Evolutionary conservation across 2,329 filamentous ascomycete species (phyloP).

Genomic region (Mycosphaerella sp.): DNA sequence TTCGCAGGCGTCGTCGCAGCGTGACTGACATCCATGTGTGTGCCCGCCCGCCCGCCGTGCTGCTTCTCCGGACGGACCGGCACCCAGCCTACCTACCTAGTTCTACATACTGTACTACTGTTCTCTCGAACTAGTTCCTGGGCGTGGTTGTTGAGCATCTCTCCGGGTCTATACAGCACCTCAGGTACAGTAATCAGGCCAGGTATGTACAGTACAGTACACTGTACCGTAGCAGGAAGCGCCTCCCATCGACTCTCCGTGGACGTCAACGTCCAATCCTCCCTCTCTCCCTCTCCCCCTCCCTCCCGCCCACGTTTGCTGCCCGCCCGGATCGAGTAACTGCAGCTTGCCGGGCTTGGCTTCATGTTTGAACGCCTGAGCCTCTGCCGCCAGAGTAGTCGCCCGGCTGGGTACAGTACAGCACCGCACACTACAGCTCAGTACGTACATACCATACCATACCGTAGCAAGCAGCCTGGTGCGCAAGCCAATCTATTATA

Average conservation of each 20-base stretch:
- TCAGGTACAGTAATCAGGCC: no score
- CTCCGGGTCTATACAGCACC: no score
- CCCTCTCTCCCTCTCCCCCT: no score
- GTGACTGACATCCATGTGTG: slow-evolving; percentile 16
- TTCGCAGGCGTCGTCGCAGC: slow-evolving; percentile 16
- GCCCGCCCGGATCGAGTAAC: slow-evolving; percentile 15
- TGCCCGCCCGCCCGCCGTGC: slow-evolving; percentile 7
- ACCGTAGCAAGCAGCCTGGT: slow-evolving; percentile 1
- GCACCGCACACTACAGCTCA: no score
- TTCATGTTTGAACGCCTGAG: slow-evolving; percentile 1
- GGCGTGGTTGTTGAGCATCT: slow-evolving; percentile 10
- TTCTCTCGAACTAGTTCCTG: slow-evolving; percentile 1
- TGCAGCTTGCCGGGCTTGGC: slow-evolving; percentile 14
- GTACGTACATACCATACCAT: no score
- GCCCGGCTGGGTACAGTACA: slow-evolving; percentile 8
- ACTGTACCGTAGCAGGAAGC: neutral
- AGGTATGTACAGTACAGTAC: no score
- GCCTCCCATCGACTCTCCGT: neutral
- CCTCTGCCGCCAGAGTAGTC: slow-evolving; percentile 11
- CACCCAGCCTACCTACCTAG: neutral
- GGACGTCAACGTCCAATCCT: neutral
- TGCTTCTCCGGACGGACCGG: slow-evolving; percentile 5
- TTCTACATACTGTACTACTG: neutral
- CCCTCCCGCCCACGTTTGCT: slow-evolving; percentile 5
- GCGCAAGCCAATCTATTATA: slow-evolving; percentile 12